A percentile compares a stretch with the other conserved stretches of the same genome.
These are phyloP conservation scores for Pichia sp. DNA, from an alignment of 1,139 yeast genomes.

Conservation along the genomic window DNA sequence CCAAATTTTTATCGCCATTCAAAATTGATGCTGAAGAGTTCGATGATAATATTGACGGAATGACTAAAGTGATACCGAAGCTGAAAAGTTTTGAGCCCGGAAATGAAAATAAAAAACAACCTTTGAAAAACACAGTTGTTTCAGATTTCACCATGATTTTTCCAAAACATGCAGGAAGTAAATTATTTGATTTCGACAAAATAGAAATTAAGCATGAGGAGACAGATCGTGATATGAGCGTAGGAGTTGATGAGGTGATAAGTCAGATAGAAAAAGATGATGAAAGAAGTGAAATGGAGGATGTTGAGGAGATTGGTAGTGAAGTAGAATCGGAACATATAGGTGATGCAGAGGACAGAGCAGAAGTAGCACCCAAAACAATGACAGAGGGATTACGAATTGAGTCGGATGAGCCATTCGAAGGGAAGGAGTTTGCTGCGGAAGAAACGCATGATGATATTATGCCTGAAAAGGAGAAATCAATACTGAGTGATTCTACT, in stretches of 20 bases:
- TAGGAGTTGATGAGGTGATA: constrained; percentile 9
- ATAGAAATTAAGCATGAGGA: constrained; percentile 10
- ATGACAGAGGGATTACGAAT: neutral
- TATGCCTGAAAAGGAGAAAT: constrained; percentile 14
- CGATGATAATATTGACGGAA: constrained; percentile 27
- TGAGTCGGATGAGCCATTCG: neutral
- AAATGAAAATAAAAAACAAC: constrained; percentile 11
- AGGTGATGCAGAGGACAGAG: neutral
- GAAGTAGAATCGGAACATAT: neutral
- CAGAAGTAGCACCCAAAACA: constrained; percentile 10
- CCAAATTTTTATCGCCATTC: constrained; percentile 11
- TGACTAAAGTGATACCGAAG: constrained; percentile 26
- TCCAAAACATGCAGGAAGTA: constrained; percentile 20
- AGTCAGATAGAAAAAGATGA: constrained; percentile 8
- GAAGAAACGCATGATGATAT: constrained; percentile 5
- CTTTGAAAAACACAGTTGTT: neutral
- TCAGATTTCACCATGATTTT: constrained; percentile 33
- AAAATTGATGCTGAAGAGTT: constrained; percentile 14
- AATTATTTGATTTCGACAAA: constrained; percentile 17
- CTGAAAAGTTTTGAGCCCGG: neutral
- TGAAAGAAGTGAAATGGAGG: neutral
- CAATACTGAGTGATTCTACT: constrained; percentile 26
- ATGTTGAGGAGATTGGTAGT: neutral
- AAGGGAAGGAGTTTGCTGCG: neutral
- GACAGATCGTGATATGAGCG: neutral